phyloP scores from a whole-genome alignment of 2,329 filamentous ascomycete genomes.

The Cladosporium sp. region DNA sequence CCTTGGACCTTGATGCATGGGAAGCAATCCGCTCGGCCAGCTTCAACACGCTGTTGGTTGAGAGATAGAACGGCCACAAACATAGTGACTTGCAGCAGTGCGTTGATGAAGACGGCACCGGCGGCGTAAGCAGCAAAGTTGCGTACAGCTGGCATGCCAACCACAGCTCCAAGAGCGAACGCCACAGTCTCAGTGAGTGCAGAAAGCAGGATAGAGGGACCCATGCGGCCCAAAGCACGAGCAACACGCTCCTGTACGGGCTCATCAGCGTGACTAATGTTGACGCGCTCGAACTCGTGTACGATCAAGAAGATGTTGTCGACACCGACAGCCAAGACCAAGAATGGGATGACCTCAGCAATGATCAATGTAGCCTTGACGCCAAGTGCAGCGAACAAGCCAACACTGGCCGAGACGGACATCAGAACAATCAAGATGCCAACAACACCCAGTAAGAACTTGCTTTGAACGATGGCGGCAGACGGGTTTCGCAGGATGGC shows the following conservation, averaged over 20 bases:
- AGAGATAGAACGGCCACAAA: conserved; percentile 89
- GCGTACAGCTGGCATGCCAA: conserved; percentile 95
- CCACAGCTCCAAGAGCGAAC: conserved; percentile 88
- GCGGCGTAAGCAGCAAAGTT: conserved; percentile 98
- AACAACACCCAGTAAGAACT: conserved; percentile 91
- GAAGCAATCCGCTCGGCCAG: conserved; percentile 85
- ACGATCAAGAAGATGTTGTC: conserved; percentile 99
- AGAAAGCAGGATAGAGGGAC: conserved; percentile 92
- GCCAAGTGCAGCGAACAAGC: conserved; percentile 86
- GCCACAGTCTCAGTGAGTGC: conserved; percentile 93
- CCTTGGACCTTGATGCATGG: conserved; percentile 84
- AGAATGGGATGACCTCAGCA: conserved; percentile 96
- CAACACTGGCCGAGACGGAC: conserved; percentile 94
- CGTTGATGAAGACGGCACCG: conserved; percentile 95
- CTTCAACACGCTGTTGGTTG: conserved; percentile 89
- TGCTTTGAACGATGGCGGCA: conserved; percentile 87
- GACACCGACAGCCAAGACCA: conserved; percentile 92
- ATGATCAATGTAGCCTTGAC: conserved; percentile 97
- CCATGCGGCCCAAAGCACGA: conserved; percentile 90
- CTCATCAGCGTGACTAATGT: conserved; percentile 86
- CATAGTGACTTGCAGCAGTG: conserved; percentile 94
- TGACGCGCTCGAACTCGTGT: conserved; percentile 95
- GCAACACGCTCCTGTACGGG: conserved; percentile 83
- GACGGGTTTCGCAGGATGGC: conserved; percentile 81
- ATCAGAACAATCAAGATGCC: conserved; percentile 95